Percentiles rank a stretch among this genome's conserved stretches.
These are phyloP conservation scores for Sporothrix protearum DNA, from an alignment of 2,329 filamentous ascomycete species.

Conservation along the genomic window DNA sequence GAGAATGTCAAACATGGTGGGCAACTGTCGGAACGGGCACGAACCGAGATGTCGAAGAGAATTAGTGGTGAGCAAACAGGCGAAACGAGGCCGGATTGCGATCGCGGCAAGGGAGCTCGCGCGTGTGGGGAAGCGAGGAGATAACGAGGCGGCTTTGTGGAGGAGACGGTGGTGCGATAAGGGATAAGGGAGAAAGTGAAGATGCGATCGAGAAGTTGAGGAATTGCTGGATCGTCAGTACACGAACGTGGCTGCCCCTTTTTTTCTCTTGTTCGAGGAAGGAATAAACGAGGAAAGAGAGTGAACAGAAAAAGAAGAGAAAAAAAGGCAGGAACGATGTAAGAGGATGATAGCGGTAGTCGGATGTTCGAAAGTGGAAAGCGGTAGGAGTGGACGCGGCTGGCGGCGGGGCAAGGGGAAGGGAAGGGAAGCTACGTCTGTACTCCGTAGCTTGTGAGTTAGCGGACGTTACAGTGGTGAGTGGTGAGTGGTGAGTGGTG, in stretches of 20 bases:
- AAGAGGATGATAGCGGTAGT: background rate
- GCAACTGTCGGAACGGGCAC: background rate
- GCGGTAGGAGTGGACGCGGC: slow-evolving; percentile 12
- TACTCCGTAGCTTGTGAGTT: background rate
- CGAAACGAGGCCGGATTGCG: background rate
- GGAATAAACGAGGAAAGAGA: background rate
- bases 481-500: too few species aligned
- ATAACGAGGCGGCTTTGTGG: background rate
- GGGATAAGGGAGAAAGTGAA: background rate
- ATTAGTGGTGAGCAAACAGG: background rate
- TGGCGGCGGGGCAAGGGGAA: slow-evolving; percentile 16
- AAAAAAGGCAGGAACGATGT: background rate
- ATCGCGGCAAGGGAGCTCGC: background rate
- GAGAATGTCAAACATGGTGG: slow-evolving; percentile 28
- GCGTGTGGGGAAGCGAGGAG: background rate
- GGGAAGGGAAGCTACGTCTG: background rate
- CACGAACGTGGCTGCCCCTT: background rate
- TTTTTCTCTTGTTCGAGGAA: background rate
- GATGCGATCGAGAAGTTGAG: background rate
- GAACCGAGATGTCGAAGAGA: background rate
- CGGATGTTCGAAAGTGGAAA: background rate
- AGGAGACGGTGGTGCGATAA: background rate
- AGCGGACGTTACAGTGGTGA: background rate
- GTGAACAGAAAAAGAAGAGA: background rate
- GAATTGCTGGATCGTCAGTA: background rate